Evolutionary conservation across 371 early-diverging fungal genomes (phyloP).

Genomic region (Smittium mucronatum): DNA sequence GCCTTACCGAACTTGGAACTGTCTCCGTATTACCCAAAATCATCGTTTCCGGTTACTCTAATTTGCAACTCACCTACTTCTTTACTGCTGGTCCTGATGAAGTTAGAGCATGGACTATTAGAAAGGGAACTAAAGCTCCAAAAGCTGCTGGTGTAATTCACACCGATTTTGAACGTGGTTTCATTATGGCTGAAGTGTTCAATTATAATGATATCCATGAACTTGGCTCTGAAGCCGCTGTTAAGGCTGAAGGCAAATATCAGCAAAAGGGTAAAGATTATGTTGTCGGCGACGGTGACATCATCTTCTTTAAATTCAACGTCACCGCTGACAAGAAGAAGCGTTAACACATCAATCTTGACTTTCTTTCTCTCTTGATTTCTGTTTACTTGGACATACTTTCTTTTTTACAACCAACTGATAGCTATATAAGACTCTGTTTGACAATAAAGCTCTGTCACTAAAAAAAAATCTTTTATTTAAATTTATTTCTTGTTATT

Average conservation of each 20-base stretch:
- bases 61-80: constrained; percentile 85
- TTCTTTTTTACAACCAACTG: no score
- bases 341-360: constrained; percentile 10
- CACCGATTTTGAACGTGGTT: constrained; percentile 92
- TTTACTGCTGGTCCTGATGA: constrained; percentile 95
- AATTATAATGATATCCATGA: constrained; percentile 73
- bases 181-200: constrained; percentile 97
- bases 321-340: constrained; percentile 33
- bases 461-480: no score
- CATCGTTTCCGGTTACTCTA: constrained; percentile 80
- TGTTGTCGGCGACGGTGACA: constrained; percentile 88
- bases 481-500: no score
- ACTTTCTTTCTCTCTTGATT: no score
- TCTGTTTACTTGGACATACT: no score
- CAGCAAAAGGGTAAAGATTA: constrained; percentile 92
- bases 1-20: constrained; percentile 44
- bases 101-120: constrained; percentile 92
- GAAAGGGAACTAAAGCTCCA: constrained; percentile 82
- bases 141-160: constrained; percentile 95
- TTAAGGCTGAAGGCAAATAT: constrained; percentile 93
- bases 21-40: constrained; percentile 76
- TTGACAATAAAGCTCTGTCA: no score
- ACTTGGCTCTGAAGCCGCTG: constrained; percentile 64
- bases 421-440: no score
- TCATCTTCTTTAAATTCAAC: constrained; percentile 64